Conservation (phyloP, 495 filamentous ascomycete genomes). For the Podospora anserina region DNA sequence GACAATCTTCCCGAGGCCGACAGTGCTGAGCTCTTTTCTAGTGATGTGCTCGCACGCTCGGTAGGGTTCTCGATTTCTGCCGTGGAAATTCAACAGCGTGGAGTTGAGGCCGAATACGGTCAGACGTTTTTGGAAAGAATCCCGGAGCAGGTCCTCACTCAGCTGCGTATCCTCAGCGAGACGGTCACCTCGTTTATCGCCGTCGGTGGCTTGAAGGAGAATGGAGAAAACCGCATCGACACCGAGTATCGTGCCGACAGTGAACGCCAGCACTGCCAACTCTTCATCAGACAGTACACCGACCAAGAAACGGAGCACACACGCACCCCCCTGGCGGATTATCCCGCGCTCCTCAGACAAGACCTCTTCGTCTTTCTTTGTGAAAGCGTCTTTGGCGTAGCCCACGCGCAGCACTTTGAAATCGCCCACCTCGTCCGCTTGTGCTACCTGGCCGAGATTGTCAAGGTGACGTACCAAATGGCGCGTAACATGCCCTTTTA, state of each 20-base stretch:
- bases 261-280: conserved; percentile 68
- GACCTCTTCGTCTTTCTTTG: conserved; percentile 90
- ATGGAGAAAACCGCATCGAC: conserved; percentile 57
- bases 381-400: conserved; percentile 62
- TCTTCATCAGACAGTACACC: conserved; percentile 63
- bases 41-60: conserved; percentile 65
- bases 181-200: conserved; percentile 81
- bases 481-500: conserved; percentile 43
- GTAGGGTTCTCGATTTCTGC: conserved; percentile 88
- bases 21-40: conserved; percentile 49
- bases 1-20: conserved; percentile 10
- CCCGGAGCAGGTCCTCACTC: conserved; percentile 73
- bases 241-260: conserved; percentile 68
- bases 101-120: conserved; percentile 71
- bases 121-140: conserved; percentile 80
- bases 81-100: conserved; percentile 88
- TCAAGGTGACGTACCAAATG: conserved; percentile 64
- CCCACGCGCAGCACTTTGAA: conserved; percentile 54
- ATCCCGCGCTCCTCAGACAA: conserved; percentile 65
- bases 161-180: conserved; percentile 87
- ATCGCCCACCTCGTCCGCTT: conserved; percentile 79
- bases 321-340: conserved; percentile 41
- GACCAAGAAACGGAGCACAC: conserved; percentile 29
- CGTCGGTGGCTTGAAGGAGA: conserved; percentile 63
- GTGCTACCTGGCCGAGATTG: conserved; percentile 88